Percentiles rank a stretch among this genome's conserved stretches.
phyloP scores from a whole-genome alignment of 2,329 filamentous ascomycete species.

The Colletotrichum sp. region DNA sequence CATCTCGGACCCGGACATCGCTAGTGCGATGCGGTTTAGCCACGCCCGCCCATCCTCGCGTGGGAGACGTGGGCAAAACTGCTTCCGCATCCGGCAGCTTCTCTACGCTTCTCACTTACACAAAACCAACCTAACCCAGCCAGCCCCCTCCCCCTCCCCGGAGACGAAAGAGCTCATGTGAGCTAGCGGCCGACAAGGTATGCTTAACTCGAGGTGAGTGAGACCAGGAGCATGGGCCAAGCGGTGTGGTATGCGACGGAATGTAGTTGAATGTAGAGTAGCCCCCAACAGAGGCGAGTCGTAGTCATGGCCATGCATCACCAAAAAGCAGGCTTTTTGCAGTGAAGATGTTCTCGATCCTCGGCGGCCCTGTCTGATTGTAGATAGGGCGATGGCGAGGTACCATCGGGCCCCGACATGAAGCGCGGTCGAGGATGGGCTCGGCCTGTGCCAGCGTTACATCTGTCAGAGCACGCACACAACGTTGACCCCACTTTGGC shows the following conservation, averaged over 20 bases:
- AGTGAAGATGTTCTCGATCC: not conserved
- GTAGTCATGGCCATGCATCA: not conserved
- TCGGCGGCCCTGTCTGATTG: not conserved
- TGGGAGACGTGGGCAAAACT: not conserved
- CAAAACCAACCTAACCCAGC: not conserved
- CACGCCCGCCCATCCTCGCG: not conserved
- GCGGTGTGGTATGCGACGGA: not conserved
- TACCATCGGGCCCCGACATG: not conserved
- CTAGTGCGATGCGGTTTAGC: not conserved
- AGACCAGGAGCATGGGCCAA: not conserved
- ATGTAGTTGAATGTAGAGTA: not conserved
- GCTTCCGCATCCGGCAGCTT: not conserved
- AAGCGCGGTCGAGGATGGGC: not conserved
- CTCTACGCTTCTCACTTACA: not conserved
- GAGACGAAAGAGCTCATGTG: not conserved
- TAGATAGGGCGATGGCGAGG: not conserved
- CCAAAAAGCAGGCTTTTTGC: not conserved
- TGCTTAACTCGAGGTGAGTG: not conserved
- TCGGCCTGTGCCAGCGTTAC: conserved; percentile 7
- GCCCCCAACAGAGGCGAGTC: not conserved
- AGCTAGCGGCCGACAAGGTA: not conserved
- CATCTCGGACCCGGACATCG: not conserved
- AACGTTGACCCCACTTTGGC: not conserved
- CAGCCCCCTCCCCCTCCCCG: not conserved
- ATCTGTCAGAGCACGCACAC: not conserved